Percentiles rank a stretch among this genome's conserved stretches.
Conservation (phyloP, 1,284 basidiomycete genomes). For the Schizopora paradoxa region DNA sequence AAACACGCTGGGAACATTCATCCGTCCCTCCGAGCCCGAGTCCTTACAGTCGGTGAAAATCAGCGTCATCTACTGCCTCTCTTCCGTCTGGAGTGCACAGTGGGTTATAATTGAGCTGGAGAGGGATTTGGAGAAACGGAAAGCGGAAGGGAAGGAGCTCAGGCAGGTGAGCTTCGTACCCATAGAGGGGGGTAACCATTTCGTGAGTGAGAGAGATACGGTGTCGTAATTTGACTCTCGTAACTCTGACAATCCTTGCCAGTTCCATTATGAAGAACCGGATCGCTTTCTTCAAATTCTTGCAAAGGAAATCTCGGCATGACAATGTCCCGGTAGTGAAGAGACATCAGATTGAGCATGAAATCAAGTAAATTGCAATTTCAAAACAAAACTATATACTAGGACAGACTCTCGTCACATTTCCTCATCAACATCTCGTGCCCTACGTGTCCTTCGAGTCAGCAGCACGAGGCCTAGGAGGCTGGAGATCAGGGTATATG, state of each 20-base stretch:
- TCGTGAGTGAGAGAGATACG: slow-evolving; percentile 18
- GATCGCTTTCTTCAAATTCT: slow-evolving; percentile 1
- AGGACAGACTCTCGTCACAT: too few species aligned
- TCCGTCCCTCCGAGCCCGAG: too few species aligned
- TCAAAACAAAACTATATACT: too few species aligned
- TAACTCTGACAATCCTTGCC: not conserved
- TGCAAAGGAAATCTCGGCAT: too few species aligned
- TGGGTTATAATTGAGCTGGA: slow-evolving; percentile 22
- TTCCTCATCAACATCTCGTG: too few species aligned
- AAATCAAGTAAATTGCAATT: too few species aligned
- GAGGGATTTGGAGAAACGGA: slow-evolving; percentile 15
- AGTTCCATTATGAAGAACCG: slow-evolving; percentile 13
- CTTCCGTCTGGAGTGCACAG: slow-evolving; percentile 18
- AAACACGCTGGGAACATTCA: too few species aligned
- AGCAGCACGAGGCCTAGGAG: too few species aligned
- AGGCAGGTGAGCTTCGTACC: slow-evolving; percentile 19
- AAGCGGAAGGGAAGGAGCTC: slow-evolving; percentile 12
- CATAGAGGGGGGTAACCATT: slow-evolving; percentile 24
- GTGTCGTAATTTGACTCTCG: not conserved
- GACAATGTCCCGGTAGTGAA: too few species aligned
- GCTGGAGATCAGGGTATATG: too few species aligned
- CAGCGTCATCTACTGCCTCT: slow-evolving; percentile 5
- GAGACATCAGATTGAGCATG: too few species aligned
- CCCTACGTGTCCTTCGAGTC: too few species aligned
- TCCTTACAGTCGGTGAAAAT: slow-evolving; percentile 3